Percentiles rank a stretch among this genome's conserved stretches.
phyloP scores from a whole-genome alignment of 2,329 filamentous ascomycete genomes.

The Whalleya microplaca region DNA sequence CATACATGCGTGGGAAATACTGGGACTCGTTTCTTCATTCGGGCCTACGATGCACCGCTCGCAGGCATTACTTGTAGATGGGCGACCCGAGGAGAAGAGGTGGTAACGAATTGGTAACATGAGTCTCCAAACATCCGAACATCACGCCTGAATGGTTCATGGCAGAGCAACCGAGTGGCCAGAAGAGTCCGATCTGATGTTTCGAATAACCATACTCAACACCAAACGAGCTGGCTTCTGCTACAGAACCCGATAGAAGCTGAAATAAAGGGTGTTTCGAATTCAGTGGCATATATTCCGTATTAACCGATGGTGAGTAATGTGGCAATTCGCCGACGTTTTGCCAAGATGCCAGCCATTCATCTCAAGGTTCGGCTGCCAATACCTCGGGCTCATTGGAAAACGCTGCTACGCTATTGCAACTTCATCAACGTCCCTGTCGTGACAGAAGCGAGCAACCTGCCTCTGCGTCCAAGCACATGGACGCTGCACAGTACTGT shows the following conservation, averaged over 20 bases:
- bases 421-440: slow-evolving; percentile 6
- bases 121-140: slow-evolving; percentile 27
- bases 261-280: background rate
- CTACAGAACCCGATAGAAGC: background rate
- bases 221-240: slow-evolving; percentile 15
- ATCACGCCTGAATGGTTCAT: slow-evolving; percentile 10
- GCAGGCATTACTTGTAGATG: slow-evolving; percentile 2
- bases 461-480: background rate
- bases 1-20: slow-evolving; percentile 20
- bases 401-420: background rate
- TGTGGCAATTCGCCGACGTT: too few species aligned
- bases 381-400: background rate
- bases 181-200: slow-evolving; percentile 23
- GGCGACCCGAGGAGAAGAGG: slow-evolving; percentile 4
- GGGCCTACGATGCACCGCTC: slow-evolving; percentile 30
- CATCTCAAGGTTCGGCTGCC: background rate
- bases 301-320: too few species aligned
- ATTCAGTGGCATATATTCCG: background rate
- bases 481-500: background rate
- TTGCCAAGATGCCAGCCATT: too few species aligned
- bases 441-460: background rate
- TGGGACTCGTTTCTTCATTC: slow-evolving; percentile 29
- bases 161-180: slow-evolving; percentile 13
- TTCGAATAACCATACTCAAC: slow-evolving; percentile 23
- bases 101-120: slow-evolving; percentile 16